phyloP scores from a whole-genome alignment of 1,139 yeast species.

The Sugiyamaella pinicola region DNA sequence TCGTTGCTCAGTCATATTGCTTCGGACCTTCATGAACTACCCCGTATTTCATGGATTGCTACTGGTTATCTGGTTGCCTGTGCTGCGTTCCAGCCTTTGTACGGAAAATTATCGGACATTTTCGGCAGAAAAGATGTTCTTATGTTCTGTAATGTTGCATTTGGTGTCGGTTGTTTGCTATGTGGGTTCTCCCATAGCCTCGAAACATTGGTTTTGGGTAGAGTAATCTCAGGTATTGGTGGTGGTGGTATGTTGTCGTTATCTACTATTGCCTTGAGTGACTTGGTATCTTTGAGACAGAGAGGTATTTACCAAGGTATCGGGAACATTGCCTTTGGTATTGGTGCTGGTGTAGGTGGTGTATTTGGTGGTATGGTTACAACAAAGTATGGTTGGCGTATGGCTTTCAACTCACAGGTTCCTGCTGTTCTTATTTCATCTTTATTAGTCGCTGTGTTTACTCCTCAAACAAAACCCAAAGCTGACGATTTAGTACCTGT shows the following conservation, averaged over 20 bases:
- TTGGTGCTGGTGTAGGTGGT: constrained; percentile 75
- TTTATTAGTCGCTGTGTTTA: constrained; percentile 37
- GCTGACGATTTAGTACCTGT: constrained; percentile 12
- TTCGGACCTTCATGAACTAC: constrained; percentile 58
- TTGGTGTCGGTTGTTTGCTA: constrained; percentile 57
- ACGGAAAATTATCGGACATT: constrained; percentile 83
- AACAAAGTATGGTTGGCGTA: constrained; percentile 79
- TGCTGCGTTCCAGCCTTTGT: constrained; percentile 72
- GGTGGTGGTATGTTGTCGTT: constrained; percentile 64
- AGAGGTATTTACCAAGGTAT: constrained; percentile 65
- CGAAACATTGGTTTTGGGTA: constrained; percentile 56
- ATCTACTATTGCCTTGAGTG: constrained; percentile 58
- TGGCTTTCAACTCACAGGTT: constrained; percentile 60
- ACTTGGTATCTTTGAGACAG: constrained; percentile 57
- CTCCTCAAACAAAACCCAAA: constrained; percentile 23
- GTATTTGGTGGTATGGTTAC: constrained; percentile 70
- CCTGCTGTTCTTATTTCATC: constrained; percentile 65
- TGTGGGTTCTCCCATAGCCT: constrained; percentile 53
- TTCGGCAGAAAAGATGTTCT: constrained; percentile 70
- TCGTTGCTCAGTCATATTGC: constrained; percentile 65
- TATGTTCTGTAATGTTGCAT: constrained; percentile 51
- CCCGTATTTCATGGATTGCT: constrained; percentile 61
- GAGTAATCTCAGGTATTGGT: constrained; percentile 64
- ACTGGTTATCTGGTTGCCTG: constrained; percentile 62
- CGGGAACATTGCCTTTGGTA: constrained; percentile 64